Evolutionary conservation across 805 yeast genomes (phyloP), one percentile per base, ranked within the genome.

Genomic region (Lipomyces mesembrius): DNA sequence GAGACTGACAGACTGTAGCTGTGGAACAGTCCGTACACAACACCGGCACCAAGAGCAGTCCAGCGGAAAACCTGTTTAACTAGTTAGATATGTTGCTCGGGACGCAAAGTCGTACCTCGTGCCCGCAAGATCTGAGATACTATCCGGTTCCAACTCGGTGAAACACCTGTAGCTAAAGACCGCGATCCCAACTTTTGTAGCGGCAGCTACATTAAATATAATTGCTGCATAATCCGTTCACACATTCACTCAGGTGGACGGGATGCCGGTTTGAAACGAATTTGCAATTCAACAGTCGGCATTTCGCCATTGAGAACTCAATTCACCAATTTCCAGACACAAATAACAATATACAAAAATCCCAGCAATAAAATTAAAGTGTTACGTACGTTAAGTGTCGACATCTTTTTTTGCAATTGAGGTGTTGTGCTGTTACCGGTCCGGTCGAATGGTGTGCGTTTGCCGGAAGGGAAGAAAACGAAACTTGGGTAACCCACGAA

Each of bases 11-110:
- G 84, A 62, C 83, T 79, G 77, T 85, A 82, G 80, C 96, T 90
- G 84, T 92, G 97, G 79, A 84, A 84, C 72, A 92, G 90, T 74
- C 99, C 99, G 81, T 91, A 91, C 69, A 86, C 84, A 66, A 93
- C 83, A 79, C 99, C 99, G 74, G 91, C 86, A 63, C 90, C 94
- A 73, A 94, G 85, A 63, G 96, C 89, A 73, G 96, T 83, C 88
- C 95, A 94, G 88, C 98, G 91, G 77, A 93, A 86, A 77, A 93
- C 92, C 89, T 90, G 68, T 27, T 9, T 11, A 22, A 27, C 17
- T 25, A 25, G 22, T 35, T 35, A n/a, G 60, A 35, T 17, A 14
- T 43, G 49, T 17, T 43, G 49, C 20, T 43, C 49, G 11, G 22
- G 49, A 43, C 14, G 14, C 22, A 43, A n/a, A 6, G 20, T 17